Conservation (phyloP, 306 rosid species). For the Crataegus laevigata region DNA sequence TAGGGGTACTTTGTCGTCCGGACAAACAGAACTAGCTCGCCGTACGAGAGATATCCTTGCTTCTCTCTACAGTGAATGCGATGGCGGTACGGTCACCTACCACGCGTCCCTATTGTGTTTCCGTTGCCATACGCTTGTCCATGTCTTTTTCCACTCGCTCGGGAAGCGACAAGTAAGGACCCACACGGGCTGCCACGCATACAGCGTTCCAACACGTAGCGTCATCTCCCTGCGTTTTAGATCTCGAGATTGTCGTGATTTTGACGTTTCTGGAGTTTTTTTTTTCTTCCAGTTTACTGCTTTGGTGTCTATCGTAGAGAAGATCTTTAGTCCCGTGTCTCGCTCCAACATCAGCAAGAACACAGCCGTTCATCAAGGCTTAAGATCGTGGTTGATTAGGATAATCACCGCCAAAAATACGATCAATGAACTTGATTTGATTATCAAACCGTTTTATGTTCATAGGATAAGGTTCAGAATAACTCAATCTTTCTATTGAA, state of each 20-base stretch:
- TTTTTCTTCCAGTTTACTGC: background rate
- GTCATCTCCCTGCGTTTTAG: background rate
- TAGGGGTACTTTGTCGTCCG: background rate
- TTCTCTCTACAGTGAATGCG: background rate
- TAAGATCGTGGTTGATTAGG: background rate
- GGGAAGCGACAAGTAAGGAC: background rate
- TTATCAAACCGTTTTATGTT: background rate
- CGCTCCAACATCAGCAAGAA: background rate
- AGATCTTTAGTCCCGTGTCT: background rate
- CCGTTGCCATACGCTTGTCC: conserved; percentile 31
- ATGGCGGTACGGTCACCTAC: conserved; percentile 16
- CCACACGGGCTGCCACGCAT: background rate
- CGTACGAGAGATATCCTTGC: conserved; percentile 20
- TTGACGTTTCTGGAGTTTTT: background rate
- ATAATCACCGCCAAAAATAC: background rate
- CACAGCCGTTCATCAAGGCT: background rate
- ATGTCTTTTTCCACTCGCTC: background rate
- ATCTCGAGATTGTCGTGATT: conserved; percentile 34
- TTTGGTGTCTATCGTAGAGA: background rate
- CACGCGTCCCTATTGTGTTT: conserved; percentile 14
- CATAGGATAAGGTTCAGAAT: background rate
- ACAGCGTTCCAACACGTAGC: background rate
- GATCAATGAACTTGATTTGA: background rate
- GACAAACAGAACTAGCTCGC: conserved; percentile 16
- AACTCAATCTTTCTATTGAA: background rate